Base-by-base conservation (phyloP, 2,329 filamentous ascomycete species). In the Phoma herbarum region DNA sequence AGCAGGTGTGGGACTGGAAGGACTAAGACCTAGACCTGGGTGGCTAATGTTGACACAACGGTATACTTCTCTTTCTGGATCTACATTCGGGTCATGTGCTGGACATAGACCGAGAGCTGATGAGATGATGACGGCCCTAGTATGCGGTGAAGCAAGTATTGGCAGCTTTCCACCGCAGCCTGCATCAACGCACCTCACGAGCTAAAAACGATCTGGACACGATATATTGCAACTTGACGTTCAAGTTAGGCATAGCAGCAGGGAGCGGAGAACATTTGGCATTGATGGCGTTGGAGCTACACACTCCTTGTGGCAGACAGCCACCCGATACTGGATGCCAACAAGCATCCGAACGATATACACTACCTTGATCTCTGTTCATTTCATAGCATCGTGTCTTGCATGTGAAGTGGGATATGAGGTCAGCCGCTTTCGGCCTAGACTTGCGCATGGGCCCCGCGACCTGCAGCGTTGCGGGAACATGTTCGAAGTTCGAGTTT, bases 1-100 rank as follows among this genome's bases (percentile, higher is more conserved):
- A 89, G 61, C 93, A 95, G 70, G 95, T 99, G 42, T 99, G 95
- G 95, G 95, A 93, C 59, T 99, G 95, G 95, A 89, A 95, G 64
- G 88, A 92, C 63, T 88, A 76, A 67, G 49, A 9, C 20, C 35
- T 23, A 67, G 49, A 9, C 20, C 35, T 23, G 22, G 6, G 7
- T n/a, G 37, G 28, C 33, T 35, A 42, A 8, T 23, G 31, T 65
- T 44, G 53, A 57, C 47, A 33, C 42, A 22, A 45, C 51, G 45
- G 57, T 35, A 62, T 60, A 53, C 64, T 64, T 55, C 62, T 61
- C 57, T 59, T 65, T 68, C 51, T 59, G 61, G 52, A 61, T 63
- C 56, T 61, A 68, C 57, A 69, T 62, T 65, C 66, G 59, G 68
- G 73, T 74, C 69, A 65, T 63, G 69, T 76, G 71, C 70, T 75